Percentiles rank a stretch among this genome's conserved stretches.
phyloP scores from a whole-genome alignment of 257 asterid species.

The Thymus mandschuricus region DNA sequence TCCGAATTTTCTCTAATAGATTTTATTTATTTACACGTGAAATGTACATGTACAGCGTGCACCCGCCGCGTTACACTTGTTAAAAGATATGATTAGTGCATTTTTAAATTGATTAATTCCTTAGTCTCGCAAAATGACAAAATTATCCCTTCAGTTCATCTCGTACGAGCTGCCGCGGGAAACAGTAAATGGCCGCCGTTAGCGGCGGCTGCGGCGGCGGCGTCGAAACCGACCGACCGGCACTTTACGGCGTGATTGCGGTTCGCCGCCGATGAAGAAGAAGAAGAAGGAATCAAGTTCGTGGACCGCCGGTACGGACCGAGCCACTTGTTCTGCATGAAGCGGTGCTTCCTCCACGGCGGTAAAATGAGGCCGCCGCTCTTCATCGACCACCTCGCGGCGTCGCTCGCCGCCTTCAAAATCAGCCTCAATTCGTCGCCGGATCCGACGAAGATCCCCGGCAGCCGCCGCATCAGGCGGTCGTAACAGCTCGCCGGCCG shows the following conservation, averaged over 20 bases:
- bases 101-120: background rate
- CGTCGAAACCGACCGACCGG: constrained; percentile 69
- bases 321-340: constrained; percentile 80
- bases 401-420: constrained; percentile 58
- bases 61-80: constrained; percentile 33
- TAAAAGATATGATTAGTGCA: background rate
- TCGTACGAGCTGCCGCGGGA: constrained; percentile 54
- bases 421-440: constrained; percentile 59
- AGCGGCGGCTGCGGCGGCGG: constrained; percentile 45
- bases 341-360: constrained; percentile 89
- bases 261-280: constrained; percentile 29
- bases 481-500: constrained; percentile 62
- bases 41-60: constrained; percentile 15
- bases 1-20: background rate
- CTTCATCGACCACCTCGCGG: constrained; percentile 65
- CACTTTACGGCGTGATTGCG: constrained; percentile 45
- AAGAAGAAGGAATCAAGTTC: constrained; percentile 40
- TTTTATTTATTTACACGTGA: constrained; percentile 10
- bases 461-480: constrained; percentile 40
- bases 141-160: constrained; percentile 32
- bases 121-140: background rate
- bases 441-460: constrained; percentile 59
- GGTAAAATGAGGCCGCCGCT: constrained; percentile 59
- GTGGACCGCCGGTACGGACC: constrained; percentile 63
- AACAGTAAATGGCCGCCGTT: constrained; percentile 43